Base-by-base conservation (phyloP, 495 filamentous ascomycete genomes). In the Penicillium manginii region DNA sequence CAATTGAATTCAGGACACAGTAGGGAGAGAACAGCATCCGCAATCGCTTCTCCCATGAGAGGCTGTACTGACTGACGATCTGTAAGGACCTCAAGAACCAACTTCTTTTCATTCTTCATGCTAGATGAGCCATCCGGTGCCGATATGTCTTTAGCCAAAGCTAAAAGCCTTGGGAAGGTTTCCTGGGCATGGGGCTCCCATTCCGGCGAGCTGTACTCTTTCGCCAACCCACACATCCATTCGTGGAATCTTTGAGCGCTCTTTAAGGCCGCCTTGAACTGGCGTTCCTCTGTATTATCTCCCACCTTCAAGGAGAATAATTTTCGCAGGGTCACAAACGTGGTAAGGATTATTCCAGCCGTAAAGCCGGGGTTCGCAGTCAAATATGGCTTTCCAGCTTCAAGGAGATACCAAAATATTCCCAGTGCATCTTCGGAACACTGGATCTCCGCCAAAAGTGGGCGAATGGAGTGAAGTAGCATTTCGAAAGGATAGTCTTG, bases 401-500 rank as follows among this genome's bases (percentile, higher is more conserved):
- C 79, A 9, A 98, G 72, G 2, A 99, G 81, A 67, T 96, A 97
- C 75, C 91, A 91, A 42, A 91, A 81, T 32, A 99, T 83, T 0
- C 92, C 93, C 32, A 98, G 74, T 5, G 91, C 86, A 76, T 99
- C 94, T 61, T 97, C 91, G n/a, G 92, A 89, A 70, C 93, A 98
- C 65, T 92, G 85, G 2, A 84, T 75, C 63, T 97, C 90, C 1
- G 85, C 84, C 18, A 97, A 78, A 59, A 90, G 96, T 2, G 88
- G 87, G 17, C 87, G 80, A 40, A 98, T 80, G 4, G 91, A 85
- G 63, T 92, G 89, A 22, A 98, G 77, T 1, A 93, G 76, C 92
- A 97, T 96, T 66, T 98, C 91, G n/a, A 98, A 73, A 6, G 91
- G 89, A 72, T 97, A 98, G 1, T 87, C 88, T 49, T 84, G 73